Percentiles rank a stretch among this genome's conserved stretches.
Evolutionary conservation across 345 rosid species (phyloP).

Genomic region (Corymbia maculata): DNA sequence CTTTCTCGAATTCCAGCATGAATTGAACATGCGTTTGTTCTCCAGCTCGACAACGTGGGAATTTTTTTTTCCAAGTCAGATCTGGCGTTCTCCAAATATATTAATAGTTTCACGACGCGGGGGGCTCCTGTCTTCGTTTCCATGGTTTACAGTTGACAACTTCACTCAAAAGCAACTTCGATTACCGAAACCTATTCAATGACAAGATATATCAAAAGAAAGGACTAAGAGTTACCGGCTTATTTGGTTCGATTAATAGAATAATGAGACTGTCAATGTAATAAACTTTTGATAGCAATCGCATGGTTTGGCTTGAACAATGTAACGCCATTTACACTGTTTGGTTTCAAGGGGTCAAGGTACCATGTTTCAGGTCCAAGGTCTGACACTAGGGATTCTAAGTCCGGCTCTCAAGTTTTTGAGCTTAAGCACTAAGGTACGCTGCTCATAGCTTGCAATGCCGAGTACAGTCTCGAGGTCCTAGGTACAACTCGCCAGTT

Average conservation of each 20-base stretch:
- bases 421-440: neutral
- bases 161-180: neutral
- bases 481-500: neutral
- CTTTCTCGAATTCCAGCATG: neutral
- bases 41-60: neutral
- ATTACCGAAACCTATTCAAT: neutral
- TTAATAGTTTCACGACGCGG: neutral
- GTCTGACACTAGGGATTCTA: neutral
- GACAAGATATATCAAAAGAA: neutral
- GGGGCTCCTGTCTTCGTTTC: neutral
- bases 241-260: neutral
- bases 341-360: neutral
- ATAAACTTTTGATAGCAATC: neutral
- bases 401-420: neutral
- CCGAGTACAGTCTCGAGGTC: neutral
- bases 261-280: neutral
- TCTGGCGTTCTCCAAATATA: neutral
- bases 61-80: neutral
- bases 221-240: neutral
- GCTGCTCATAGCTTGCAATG: neutral
- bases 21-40: neutral
- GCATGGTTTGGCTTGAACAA: neutral
- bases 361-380: neutral
- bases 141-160: neutral
- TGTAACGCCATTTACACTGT: neutral